Conservation (phyloP, 441 rosid species). For the Gossypium davidsonii region DNA sequence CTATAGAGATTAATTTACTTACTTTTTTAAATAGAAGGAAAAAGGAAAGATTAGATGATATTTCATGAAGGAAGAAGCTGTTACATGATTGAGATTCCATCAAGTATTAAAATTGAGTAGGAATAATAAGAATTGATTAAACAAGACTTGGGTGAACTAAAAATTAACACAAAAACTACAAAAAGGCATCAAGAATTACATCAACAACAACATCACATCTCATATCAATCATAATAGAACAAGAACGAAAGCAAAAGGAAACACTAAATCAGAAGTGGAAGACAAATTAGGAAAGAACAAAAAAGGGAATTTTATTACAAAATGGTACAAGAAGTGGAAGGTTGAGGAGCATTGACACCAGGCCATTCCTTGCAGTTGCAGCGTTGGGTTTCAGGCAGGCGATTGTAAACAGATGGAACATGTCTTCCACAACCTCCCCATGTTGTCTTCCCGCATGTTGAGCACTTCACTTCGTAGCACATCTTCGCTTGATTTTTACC, state of each 20-base stretch:
- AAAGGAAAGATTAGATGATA: too few relatives aligned
- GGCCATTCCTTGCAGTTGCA: constrained; percentile 41
- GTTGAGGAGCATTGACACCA: constrained; percentile 22
- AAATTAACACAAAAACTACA: neutral
- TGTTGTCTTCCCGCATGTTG: constrained; percentile 26
- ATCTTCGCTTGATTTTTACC: neutral
- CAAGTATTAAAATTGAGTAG: too few relatives aligned
- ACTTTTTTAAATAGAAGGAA: too few relatives aligned
- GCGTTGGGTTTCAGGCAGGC: constrained; percentile 32
- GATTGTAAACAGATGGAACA: constrained; percentile 27
- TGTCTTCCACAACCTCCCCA: constrained; percentile 47
- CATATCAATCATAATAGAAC: neutral
- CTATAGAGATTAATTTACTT: too few relatives aligned
- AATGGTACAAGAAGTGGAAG: constrained; percentile 17
- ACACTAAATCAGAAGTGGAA: neutral
- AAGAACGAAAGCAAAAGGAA: neutral
- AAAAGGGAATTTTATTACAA: constrained; percentile 2
- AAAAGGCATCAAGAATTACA: neutral
- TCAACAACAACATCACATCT: neutral
- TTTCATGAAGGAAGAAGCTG: too few relatives aligned
- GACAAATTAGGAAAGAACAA: neutral
- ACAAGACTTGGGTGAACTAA: too few relatives aligned
- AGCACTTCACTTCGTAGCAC: constrained; percentile 7
- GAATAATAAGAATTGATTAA: too few relatives aligned
- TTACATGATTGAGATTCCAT: too few relatives aligned